Conservation (phyloP, 2,329 filamentous ascomycete species). For the Aspergillus pseudoglaucus region DNA sequence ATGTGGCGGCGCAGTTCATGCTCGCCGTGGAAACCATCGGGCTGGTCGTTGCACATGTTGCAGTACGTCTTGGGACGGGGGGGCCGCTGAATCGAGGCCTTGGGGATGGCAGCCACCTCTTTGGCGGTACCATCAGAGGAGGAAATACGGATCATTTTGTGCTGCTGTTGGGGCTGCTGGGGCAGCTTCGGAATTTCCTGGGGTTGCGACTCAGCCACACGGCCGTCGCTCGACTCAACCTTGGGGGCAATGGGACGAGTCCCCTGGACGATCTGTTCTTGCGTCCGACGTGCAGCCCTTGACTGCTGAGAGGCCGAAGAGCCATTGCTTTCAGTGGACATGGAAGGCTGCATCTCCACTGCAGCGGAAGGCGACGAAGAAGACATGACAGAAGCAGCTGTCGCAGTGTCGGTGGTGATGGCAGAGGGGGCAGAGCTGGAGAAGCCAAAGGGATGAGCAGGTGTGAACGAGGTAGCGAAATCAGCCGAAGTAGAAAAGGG, state of each 20-base stretch:
- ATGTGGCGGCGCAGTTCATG: constrained; percentile 70
- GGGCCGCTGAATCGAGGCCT: constrained; percentile 56
- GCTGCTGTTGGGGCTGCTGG: constrained; percentile 17
- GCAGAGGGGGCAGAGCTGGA: constrained; percentile 32
- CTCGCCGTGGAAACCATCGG: constrained; percentile 75
- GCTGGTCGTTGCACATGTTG: constrained; percentile 61
- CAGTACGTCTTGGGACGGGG: constrained; percentile 68
- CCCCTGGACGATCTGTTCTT: constrained; percentile 44
- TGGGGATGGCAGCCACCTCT: constrained; percentile 49
- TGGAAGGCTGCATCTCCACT: constrained; percentile 47
- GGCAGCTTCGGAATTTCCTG: not conserved
- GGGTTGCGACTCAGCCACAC: constrained; percentile 17
- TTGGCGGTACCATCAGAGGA: constrained; percentile 50
- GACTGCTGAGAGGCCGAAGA: constrained; percentile 41
- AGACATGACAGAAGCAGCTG: constrained; percentile 14
- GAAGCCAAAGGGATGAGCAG: constrained; percentile 23
- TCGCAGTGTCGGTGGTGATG: constrained; percentile 14
- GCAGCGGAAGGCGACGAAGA: constrained; percentile 33
- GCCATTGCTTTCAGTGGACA: constrained; percentile 42
- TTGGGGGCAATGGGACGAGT: constrained; percentile 48
- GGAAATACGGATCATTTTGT: constrained; percentile 47
- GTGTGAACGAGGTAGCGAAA: constrained; percentile 2
- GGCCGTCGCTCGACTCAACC: constrained; percentile 26
- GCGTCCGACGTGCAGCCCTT: constrained; percentile 40
- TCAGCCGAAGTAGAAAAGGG: constrained; percentile 23